A percentile compares a stretch with the other conserved stretches of the same genome.
Conservation (phyloP, 2,329 filamentous ascomycete genomes). For the Botrytis aclada region DNA sequence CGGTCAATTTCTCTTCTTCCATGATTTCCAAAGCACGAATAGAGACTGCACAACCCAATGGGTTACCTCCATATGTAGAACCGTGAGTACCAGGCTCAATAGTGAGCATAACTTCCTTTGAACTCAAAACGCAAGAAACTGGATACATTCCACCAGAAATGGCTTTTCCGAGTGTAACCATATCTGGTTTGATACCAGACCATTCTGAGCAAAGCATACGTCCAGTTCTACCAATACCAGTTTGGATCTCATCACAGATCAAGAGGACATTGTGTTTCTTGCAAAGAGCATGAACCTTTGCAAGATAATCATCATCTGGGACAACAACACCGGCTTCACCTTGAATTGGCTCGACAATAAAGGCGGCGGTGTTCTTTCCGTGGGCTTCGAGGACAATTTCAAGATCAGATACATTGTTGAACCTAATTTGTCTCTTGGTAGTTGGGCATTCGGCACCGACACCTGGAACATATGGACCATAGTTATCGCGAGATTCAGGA, state of each 20-base stretch:
- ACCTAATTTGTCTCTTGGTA: conserved; percentile 75
- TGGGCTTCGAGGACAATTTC: conserved; percentile 76
- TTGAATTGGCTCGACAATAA: conserved; percentile 95
- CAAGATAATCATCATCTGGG: conserved; percentile 83
- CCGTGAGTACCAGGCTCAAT: conserved; percentile 96
- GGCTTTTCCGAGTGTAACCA: conserved; percentile 93
- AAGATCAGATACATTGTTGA: conserved; percentile 80
- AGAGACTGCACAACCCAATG: conserved; percentile 89
- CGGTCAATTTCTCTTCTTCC: conserved; percentile 84
- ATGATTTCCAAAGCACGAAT: conserved; percentile 94
- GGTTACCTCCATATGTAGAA: conserved; percentile 97
- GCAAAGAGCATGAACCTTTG: conserved; percentile 77
- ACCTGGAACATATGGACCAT: conserved; percentile 89
- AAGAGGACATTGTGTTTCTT: conserved; percentile 93
- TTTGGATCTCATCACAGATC: conserved; percentile 98
- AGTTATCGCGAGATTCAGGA: conserved; percentile 90
- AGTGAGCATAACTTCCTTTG: conserved; percentile 90
- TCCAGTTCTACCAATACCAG: conserved; percentile 91
- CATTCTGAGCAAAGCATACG: conserved; percentile 93
- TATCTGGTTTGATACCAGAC: conserved; percentile 91
- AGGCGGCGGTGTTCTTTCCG: conserved; percentile 82
- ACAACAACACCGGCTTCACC: conserved; percentile 97
- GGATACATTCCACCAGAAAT: conserved; percentile 99
- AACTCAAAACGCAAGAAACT: conserved; percentile 87
- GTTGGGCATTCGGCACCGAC: conserved; percentile 75